Percentiles rank a stretch among this genome's conserved stretches.
phyloP scores from a whole-genome alignment of 352 stramenopile genomes.

The Peronospora tabacina region DNA sequence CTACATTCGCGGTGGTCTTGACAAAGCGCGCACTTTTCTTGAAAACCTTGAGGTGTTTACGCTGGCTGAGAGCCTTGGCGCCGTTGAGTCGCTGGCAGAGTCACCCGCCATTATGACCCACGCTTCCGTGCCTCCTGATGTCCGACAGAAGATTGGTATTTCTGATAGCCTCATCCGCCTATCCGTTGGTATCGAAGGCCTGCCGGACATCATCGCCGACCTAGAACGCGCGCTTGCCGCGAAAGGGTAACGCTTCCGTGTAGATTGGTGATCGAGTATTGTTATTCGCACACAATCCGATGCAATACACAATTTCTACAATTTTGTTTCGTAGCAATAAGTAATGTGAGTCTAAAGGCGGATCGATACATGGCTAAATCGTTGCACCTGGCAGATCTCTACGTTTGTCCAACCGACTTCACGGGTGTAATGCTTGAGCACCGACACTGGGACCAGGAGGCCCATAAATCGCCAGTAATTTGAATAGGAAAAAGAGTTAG shows the following conservation, averaged over 20 bases:
- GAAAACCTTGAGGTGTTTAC: slow-evolving; percentile 89
- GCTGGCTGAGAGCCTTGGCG: slow-evolving; percentile 92
- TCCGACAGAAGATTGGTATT: slow-evolving; percentile 86
- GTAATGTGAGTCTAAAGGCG: neutral
- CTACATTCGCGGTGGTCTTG: slow-evolving; percentile 85
- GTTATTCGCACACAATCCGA: neutral
- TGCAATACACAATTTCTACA: neutral
- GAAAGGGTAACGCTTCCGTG: slow-evolving; percentile 27
- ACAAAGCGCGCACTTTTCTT: slow-evolving; percentile 87
- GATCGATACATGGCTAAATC: too few relatives aligned
- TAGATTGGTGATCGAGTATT: slow-evolving; percentile 10
- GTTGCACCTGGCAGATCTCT: too few relatives aligned
- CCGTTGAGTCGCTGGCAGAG: slow-evolving; percentile 90
- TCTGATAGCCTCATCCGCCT: slow-evolving; percentile 90
- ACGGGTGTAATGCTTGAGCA: too few relatives aligned
- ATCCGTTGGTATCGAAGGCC: slow-evolving; percentile 89
- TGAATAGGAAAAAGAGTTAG: too few relatives aligned
- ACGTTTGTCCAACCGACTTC: too few relatives aligned
- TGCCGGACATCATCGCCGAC: slow-evolving; percentile 88
- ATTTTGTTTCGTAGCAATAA: neutral
- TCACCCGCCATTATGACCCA: slow-evolving; percentile 94
- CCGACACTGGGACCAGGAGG: too few relatives aligned
- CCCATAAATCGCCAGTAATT: too few relatives aligned
- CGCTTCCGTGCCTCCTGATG: slow-evolving; percentile 82
- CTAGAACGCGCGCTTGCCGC: slow-evolving; percentile 73